Conservation (phyloP, 2,329 filamentous ascomycete genomes). For the Simplicillium aogashimaense region DNA sequence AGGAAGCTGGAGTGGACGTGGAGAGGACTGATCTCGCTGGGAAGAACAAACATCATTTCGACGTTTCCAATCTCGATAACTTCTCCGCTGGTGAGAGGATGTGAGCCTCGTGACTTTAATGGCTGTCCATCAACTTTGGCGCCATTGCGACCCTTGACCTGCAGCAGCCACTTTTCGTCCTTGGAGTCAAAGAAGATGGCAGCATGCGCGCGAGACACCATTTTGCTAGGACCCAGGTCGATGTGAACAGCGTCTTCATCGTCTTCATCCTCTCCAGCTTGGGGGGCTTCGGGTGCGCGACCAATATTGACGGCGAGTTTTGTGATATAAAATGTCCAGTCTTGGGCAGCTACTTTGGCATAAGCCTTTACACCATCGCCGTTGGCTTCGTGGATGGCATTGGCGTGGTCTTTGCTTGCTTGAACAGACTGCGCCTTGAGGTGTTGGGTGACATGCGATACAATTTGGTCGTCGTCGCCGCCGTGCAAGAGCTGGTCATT, state of each 20-base stretch:
- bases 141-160: constrained; percentile 86
- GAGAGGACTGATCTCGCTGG: constrained; percentile 56
- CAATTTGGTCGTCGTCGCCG: constrained; percentile 44
- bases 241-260: constrained; percentile 61
- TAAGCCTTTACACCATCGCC: constrained; percentile 61
- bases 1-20: constrained; percentile 61
- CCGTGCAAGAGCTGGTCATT: constrained; percentile 17
- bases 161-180: constrained; percentile 67
- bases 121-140: constrained; percentile 69
- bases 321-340: constrained; percentile 79
- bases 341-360: constrained; percentile 70
- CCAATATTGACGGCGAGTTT: constrained; percentile 69
- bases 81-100: constrained; percentile 69
- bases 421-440: constrained; percentile 41
- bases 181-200: constrained; percentile 63
- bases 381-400: constrained; percentile 52
- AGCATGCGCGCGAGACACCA: constrained; percentile 69
- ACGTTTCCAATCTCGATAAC: constrained; percentile 87
- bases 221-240: constrained; percentile 77
- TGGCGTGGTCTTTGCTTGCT: constrained; percentile 52
- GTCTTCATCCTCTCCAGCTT: constrained; percentile 31
- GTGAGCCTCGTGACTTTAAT: constrained; percentile 56
- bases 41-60: constrained; percentile 99
- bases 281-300: constrained; percentile 46
- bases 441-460: constrained; percentile 45